These are phyloP conservation scores for Flaveria linearis DNA, from an alignment of 129 eudicot genomes.

Conservation along the genomic window DNA sequence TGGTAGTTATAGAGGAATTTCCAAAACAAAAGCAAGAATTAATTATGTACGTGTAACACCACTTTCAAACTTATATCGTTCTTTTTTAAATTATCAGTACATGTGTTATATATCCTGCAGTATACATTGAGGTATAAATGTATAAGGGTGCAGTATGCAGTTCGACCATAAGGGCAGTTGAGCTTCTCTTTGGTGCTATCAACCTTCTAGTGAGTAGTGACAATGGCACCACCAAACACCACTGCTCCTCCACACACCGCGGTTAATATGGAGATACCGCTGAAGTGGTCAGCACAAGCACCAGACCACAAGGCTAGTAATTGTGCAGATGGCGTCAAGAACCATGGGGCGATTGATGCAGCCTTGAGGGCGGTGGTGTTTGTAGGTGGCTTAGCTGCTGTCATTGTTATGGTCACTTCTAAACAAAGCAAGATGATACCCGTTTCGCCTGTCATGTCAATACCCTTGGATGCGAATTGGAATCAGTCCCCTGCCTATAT, in stretches of 20 bases:
- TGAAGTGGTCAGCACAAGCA: conserved; percentile 25
- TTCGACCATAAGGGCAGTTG: not conserved
- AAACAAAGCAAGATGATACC: conserved; percentile 47
- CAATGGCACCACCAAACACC: conserved; percentile 30
- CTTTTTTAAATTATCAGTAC: not conserved
- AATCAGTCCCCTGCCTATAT: conserved; percentile 63
- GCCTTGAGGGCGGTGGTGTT: conserved; percentile 51
- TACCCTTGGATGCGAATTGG: conserved; percentile 46
- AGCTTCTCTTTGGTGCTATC: not conserved
- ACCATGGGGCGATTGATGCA: conserved; percentile 38
- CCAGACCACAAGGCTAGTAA: conserved; percentile 8
- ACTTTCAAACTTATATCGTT: not conserved
- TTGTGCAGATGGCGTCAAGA: conserved; percentile 1
- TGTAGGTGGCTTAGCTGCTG: conserved; percentile 43
- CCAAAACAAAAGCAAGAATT: not conserved
- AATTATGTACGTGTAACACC: not conserved
- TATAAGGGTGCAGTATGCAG: not conserved
- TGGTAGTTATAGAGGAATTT: not conserved
- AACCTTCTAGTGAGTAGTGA: not conserved
- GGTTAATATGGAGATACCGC: not conserved
- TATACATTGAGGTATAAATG: not conserved
- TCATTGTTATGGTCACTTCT: conserved; percentile 65
- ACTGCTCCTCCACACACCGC: conserved; percentile 9
- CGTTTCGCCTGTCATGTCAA: conserved; percentile 24
- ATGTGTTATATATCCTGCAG: not conserved